phyloP scores from a whole-genome alignment of 805 yeast species.

The Monosporozyma solicola region DNA sequence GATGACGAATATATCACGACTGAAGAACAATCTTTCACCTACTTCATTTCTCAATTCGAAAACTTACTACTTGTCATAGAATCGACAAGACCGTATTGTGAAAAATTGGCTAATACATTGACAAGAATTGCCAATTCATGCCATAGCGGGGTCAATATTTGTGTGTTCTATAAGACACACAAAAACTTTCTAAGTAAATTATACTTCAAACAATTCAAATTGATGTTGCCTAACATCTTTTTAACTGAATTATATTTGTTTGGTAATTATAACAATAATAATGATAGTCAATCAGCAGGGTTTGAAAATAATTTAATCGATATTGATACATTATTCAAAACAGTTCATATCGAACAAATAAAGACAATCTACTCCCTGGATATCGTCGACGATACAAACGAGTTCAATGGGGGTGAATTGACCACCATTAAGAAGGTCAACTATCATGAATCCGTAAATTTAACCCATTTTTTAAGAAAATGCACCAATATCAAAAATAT shows the following conservation, averaged over 20 bases:
- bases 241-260: slow-evolving; percentile 22
- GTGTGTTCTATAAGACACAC: slow-evolving; percentile 17
- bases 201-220: slow-evolving; percentile 19
- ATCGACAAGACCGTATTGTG: slow-evolving; percentile 18
- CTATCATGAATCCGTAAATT: neutral
- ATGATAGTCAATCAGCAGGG: neutral
- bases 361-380: slow-evolving; percentile 16
- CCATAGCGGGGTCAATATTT: slow-evolving; percentile 10
- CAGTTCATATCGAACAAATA: slow-evolving; percentile 17
- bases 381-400: slow-evolving; percentile 9
- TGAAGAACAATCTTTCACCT: slow-evolving; percentile 1
- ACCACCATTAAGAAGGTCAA: slow-evolving; percentile 14
- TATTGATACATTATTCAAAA: slow-evolving; percentile 18
- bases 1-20: neutral
- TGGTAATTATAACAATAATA: slow-evolving; percentile 8
- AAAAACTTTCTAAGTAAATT: slow-evolving; percentile 21
- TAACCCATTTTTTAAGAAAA: slow-evolving; percentile 5
- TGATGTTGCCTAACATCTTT: slow-evolving; percentile 4
- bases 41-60: slow-evolving; percentile 8
- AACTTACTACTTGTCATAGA: slow-evolving; percentile 17
- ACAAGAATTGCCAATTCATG: slow-evolving; percentile 9
- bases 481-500: slow-evolving; percentile 15
- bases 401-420: slow-evolving; percentile 13
- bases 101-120: slow-evolving; percentile 12
- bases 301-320: slow-evolving; percentile 13